phyloP scores from a whole-genome alignment of 2,329 filamentous ascomycete species.

The Arthrobotrys musiformis region DNA sequence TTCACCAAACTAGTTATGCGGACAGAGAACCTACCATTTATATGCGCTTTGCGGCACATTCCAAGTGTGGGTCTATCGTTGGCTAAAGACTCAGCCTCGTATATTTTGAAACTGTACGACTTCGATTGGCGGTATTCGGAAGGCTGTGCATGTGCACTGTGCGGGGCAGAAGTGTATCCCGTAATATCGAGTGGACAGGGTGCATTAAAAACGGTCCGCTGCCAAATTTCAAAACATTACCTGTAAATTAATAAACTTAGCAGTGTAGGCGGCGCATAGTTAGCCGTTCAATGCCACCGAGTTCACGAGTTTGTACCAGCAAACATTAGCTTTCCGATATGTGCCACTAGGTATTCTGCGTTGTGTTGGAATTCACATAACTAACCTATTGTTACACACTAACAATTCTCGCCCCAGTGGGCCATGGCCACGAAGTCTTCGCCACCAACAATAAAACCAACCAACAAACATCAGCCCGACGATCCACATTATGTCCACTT shows the following conservation, averaged over 20 bases:
- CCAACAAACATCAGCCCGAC: not conserved
- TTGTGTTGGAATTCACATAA: slow-evolving; percentile 47
- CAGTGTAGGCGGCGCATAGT: not conserved
- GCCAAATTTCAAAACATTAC: not conserved
- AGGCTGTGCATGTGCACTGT: slow-evolving; percentile 38
- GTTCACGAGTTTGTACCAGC: slow-evolving; percentile 31
- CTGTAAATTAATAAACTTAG: not conserved
- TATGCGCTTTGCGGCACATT: slow-evolving; percentile 4
- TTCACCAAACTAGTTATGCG: not conserved
- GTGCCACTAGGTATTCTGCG: slow-evolving; percentile 29
- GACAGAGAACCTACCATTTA: not conserved
- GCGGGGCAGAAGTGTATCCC: not conserved
- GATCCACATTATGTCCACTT: not conserved
- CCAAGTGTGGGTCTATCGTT: not conserved
- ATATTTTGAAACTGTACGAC: slow-evolving; percentile 27
- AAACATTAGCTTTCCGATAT: slow-evolving; percentile 12
- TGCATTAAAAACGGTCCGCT: slow-evolving; percentile 4
- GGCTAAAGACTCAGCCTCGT: slow-evolving; percentile 39
- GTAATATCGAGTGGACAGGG: not conserved
- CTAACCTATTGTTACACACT: slow-evolving; percentile 20
- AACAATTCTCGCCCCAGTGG: not conserved
- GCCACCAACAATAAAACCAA: not conserved
- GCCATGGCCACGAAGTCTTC: not conserved
- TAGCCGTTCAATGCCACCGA: slow-evolving; percentile 22
- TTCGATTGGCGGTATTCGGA: slow-evolving; percentile 14